Percentiles rank a stretch among this genome's conserved stretches.
Evolutionary conservation across 164 flowering plant species (phyloP).

Genomic region (Tetrastigma voinierianum): DNA sequence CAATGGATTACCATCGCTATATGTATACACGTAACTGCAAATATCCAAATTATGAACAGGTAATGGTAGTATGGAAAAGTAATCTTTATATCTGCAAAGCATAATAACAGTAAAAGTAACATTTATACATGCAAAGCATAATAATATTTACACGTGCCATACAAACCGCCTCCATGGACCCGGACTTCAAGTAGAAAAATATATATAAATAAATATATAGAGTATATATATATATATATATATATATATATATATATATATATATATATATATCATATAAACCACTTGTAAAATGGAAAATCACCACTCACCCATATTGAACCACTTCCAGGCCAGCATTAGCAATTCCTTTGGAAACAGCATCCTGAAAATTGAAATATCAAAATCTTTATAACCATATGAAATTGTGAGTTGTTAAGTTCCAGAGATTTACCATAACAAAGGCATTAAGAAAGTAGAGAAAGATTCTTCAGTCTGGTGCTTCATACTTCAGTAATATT

Average conservation of each 20-base stretch:
- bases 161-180: not conserved
- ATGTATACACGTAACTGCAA: too few species aligned
- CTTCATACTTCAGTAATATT: not conserved
- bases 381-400: not conserved
- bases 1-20: too few species aligned
- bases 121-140: too few species aligned
- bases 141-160: not conserved
- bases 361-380: slow-evolving; percentile 63
- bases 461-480: not conserved
- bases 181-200: not conserved
- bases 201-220: too few species aligned
- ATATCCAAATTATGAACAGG: too few species aligned
- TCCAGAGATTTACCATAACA: too few species aligned
- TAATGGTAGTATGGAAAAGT: too few species aligned
- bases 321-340: slow-evolving; percentile 76
- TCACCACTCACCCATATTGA: slow-evolving; percentile 74
- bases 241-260: too few species aligned
- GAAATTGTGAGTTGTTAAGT: too few species aligned
- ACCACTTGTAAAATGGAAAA: slow-evolving; percentile 1
- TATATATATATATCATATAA: not conserved
- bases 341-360: slow-evolving; percentile 81
- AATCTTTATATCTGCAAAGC: too few species aligned
- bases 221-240: too few species aligned
- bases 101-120: too few species aligned
- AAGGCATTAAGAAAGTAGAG: not conserved